Evolutionary conservation across 192 early-diverging fungal species (phyloP), one percentile per base, ranked within the genome.

Genomic region (Coemansia sp.): DNA sequence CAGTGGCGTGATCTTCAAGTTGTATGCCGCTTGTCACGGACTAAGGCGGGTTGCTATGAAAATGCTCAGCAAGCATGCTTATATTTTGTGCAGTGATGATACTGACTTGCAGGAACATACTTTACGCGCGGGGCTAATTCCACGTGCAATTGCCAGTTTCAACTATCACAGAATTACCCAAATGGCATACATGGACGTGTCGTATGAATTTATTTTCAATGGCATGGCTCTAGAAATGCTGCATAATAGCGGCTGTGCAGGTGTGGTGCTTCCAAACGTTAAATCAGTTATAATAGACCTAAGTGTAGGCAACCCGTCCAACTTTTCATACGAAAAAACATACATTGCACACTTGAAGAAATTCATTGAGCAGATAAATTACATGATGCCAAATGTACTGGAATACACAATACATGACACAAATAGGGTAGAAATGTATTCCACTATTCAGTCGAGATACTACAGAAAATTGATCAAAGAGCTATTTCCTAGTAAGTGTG

Each of bases 181-280:
- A 14, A 28, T 55, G 52, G 52, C 52, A 3, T 55, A 55, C 28
- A 5, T 55, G 28, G 52, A 55, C 4, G 52, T 55, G 26, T 26
- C 52, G 26, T 55, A 55, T 55, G 52, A 55, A 6, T 30, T 55
- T 28, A 55, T 55, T 55, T n/a, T 55, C 9, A 55, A 30, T 13
- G 52, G 52, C 10, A 55, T 13, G 26, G 52, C 52, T 7, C 52
- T 55, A 3, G 52, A 55, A 16, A 55, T 55, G 26, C 3, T 55
- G 10, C 28, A 28, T 16, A 30, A 10, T 16, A 55, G 4, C 30
- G 52, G 28, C 26, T 30, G 28, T 11, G 3, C 10, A 4, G 52
- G n/a, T 13, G 26, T 16, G 21, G 26, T 55, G 1, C 14, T 55
- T 28, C 14, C 21, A 10, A 55, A 55, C 28, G 26, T 58, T 32